Percentiles rank a stretch among this genome's conserved stretches.
These are phyloP conservation scores for Rhodotorula sp. DNA, from an alignment of 1,284 basidiomycete species.

Conservation along the genomic window DNA sequence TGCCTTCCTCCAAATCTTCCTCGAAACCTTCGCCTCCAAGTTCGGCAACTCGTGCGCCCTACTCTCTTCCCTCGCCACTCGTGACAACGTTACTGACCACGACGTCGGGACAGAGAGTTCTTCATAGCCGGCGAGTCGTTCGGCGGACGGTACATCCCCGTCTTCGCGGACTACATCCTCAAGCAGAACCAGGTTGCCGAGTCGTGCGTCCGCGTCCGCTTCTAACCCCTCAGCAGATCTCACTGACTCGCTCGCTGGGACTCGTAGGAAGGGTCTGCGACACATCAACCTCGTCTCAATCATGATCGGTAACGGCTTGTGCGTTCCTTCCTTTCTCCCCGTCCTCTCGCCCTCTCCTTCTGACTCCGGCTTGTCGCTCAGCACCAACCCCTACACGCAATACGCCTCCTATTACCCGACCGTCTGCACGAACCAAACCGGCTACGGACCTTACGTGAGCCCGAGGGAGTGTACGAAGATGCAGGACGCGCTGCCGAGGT, in stretches of 20 bases:
- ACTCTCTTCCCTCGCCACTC: not conserved
- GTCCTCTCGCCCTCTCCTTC: not conserved
- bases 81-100: too few relatives aligned
- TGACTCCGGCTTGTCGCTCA: not conserved
- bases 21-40: conserved; percentile 46
- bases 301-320: conserved; percentile 43
- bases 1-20: conserved; percentile 50
- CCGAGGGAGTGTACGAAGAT: conserved; percentile 34
- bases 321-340: not conserved
- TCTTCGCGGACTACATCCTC: conserved; percentile 43
- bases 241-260: too few relatives aligned
- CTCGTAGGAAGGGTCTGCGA: conserved; percentile 9
- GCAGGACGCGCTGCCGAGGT: conserved; percentile 30
- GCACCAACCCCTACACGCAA: conserved; percentile 42
- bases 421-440: conserved; percentile 38
- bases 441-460: conserved; percentile 36
- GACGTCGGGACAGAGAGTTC: conserved; percentile 24
- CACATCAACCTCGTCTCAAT: conserved; percentile 39
- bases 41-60: conserved; percentile 30
- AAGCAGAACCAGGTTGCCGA: conserved; percentile 30
- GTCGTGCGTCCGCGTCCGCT: not conserved
- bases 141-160: conserved; percentile 43
- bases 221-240: not conserved
- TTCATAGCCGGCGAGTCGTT: conserved; percentile 39
- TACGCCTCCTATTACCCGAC: conserved; percentile 42